Percentiles rank a stretch among this genome's conserved stretches.
phyloP scores from a whole-genome alignment of 805 yeast genomes.

The Candida dendrica region DNA sequence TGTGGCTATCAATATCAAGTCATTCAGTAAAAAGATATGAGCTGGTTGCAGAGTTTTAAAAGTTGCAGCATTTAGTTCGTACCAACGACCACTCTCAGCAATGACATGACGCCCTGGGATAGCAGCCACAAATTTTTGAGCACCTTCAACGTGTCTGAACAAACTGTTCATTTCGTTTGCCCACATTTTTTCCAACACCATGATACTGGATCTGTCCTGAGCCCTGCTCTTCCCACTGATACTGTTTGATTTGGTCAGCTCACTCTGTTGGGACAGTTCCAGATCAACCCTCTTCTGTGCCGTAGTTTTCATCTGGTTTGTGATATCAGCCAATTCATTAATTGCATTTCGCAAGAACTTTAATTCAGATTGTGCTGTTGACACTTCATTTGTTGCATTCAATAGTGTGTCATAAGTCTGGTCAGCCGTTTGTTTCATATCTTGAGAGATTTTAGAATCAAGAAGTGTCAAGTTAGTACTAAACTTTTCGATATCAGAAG shows the following conservation, averaged over 20 bases:
- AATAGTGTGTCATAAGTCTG: slow-evolving; percentile 58
- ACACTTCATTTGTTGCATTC: slow-evolving; percentile 52
- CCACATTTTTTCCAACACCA: slow-evolving; percentile 78
- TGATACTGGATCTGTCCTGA: slow-evolving; percentile 60
- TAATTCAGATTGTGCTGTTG: slow-evolving; percentile 58
- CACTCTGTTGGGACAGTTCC: slow-evolving; percentile 27
- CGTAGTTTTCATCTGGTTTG: slow-evolving; percentile 50
- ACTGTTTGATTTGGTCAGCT: slow-evolving; percentile 8
- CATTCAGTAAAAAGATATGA: slow-evolving; percentile 73
- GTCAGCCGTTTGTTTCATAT: slow-evolving; percentile 51
- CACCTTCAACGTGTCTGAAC: slow-evolving; percentile 85
- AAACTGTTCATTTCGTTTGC: slow-evolving; percentile 59
- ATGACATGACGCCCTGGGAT: slow-evolving; percentile 75
- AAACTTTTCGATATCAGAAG: slow-evolving; percentile 65
- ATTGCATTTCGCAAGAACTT: slow-evolving; percentile 54
- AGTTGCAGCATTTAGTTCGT: slow-evolving; percentile 77
- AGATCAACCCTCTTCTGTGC: slow-evolving; percentile 51
- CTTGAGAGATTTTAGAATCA: slow-evolving; percentile 42
- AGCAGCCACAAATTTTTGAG: slow-evolving; percentile 69
- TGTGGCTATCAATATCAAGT: slow-evolving; percentile 67
- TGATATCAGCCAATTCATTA: slow-evolving; percentile 50
- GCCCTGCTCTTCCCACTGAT: slow-evolving; percentile 8
- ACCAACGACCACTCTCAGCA: slow-evolving; percentile 79
- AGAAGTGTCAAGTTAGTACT: slow-evolving; percentile 45
- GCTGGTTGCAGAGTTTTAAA: slow-evolving; percentile 73